Conservation (phyloP, 1,284 basidiomycete species). For the Volvariella surrecta region DNA sequence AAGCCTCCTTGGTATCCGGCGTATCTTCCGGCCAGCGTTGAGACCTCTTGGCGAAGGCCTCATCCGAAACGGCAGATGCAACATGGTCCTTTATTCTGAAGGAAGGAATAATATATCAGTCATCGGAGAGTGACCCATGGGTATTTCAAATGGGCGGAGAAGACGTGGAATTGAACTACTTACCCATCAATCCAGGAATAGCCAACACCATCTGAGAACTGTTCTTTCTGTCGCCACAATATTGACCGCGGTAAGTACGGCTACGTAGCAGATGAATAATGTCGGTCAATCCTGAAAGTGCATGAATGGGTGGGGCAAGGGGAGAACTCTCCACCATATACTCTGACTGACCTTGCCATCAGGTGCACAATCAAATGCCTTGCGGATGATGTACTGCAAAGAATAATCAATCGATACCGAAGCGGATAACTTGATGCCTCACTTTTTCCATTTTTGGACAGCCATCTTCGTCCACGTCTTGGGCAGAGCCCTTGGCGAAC, state of each 20-base stretch:
- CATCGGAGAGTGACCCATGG: neutral
- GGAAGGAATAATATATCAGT: conserved; percentile 4
- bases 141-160: neutral
- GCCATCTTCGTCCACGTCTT: conserved; percentile 80
- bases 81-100: conserved; percentile 87
- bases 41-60: conserved; percentile 66
- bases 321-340: too few relatives aligned
- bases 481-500: conserved; percentile 79
- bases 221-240: conserved; percentile 99
- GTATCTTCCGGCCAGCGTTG: conserved; percentile 79
- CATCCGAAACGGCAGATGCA: conserved; percentile 70
- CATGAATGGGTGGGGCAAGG: neutral
- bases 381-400: conserved; percentile 85
- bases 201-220: conserved; percentile 98
- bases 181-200: conserved; percentile 99
- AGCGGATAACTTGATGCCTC: conserved; percentile 2
- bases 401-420: neutral
- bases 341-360: conserved; percentile 76
- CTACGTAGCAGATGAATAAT: conserved; percentile 27
- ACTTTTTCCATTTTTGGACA: conserved; percentile 93
- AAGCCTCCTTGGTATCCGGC: conserved; percentile 97
- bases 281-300: neutral
- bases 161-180: conserved; percentile 12
- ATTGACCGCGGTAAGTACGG: conserved; percentile 93
- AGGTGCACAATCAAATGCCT: conserved; percentile 90